Percentiles rank a stretch among this genome's conserved stretches.
phyloP scores from a whole-genome alignment of 164 flowering plant genomes.

The Sextonia rubra region DNA sequence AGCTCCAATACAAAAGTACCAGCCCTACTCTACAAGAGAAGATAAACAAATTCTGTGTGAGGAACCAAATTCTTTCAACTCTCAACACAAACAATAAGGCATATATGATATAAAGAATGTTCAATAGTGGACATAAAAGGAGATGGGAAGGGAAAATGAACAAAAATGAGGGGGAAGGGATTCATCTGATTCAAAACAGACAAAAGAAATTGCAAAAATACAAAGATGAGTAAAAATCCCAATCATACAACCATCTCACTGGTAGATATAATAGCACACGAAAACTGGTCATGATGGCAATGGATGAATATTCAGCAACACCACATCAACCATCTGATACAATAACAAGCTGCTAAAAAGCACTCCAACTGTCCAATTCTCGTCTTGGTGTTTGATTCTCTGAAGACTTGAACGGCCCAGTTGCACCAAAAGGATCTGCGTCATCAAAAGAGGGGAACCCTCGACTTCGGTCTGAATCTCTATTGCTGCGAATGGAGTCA shows the following conservation, averaged over 20 bases:
- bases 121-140: conserved; percentile 8
- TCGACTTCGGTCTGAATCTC: conserved; percentile 22
- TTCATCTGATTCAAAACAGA: background rate
- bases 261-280: conserved; percentile 18
- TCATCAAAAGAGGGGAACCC: conserved; percentile 69
- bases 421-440: conserved; percentile 70
- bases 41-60: no score
- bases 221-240: background rate
- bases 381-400: conserved; percentile 44
- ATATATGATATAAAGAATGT: no score
- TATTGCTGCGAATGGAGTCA: conserved; percentile 47
- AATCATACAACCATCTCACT: conserved; percentile 11
- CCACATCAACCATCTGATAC: background rate
- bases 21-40: no score
- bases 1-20: no score
- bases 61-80: conserved; percentile 1
- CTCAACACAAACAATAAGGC: no score
- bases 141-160: background rate
- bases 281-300: conserved; percentile 5
- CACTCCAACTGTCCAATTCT: conserved; percentile 52
- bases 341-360: conserved; percentile 31
- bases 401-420: conserved; percentile 67
- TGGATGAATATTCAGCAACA: conserved; percentile 1
- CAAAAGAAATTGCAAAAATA: conserved; percentile 6
- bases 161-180: no score